Base-by-base conservation (phyloP, 1,139 yeast species). In the Arxiozyma telluris region DNA sequence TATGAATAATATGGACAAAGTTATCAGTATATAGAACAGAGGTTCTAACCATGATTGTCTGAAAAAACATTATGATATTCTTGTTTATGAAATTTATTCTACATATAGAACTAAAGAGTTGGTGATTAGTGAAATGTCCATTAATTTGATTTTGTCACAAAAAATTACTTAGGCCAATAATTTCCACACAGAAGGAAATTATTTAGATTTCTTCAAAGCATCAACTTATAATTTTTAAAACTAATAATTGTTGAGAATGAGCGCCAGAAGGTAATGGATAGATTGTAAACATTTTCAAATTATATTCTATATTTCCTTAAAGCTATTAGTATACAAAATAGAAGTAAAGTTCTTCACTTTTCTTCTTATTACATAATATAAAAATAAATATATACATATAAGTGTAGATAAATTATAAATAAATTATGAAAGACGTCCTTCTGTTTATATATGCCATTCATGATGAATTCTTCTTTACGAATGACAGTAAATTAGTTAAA, bases 151-250 rank as follows among this genome's bases (percentile, higher is more conserved):
- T 50, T 58, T 34, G 69, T 68, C 44, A 69, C 68, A n/a, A 41
- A 68, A 67, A 47, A 51, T 67, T 21, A 60, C 60, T 30, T 65
- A 67, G 54, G 63, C 63, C 38, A 66, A 66, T 54, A 58, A 65
- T 53, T 67, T 60, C 54, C 64, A 67, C 56, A 69, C 70, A 30
- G 70, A 64, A 23, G 66, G 67, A n/a, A 57, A 23, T 23, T 23
- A 6, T 67, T 43, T 64, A 64, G 61, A 59, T 64, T 12, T 49
- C 57, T 15, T 70, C 69, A 27, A 62, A 64, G 30, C 46, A 47
- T 5, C 64, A 60, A 51, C 56, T 63, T 43, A 59, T 61, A 17
- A 59, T 63, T 21, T 54, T 58, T 11, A 51, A 56, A 20, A 66
- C 68, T 15, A 57, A 60, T 43, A 71, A 67, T 53, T 55, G 58